Evolutionary conservation across 2,329 filamentous ascomycete genomes (phyloP).

Genomic region (Teratosphaeria viscida): DNA sequence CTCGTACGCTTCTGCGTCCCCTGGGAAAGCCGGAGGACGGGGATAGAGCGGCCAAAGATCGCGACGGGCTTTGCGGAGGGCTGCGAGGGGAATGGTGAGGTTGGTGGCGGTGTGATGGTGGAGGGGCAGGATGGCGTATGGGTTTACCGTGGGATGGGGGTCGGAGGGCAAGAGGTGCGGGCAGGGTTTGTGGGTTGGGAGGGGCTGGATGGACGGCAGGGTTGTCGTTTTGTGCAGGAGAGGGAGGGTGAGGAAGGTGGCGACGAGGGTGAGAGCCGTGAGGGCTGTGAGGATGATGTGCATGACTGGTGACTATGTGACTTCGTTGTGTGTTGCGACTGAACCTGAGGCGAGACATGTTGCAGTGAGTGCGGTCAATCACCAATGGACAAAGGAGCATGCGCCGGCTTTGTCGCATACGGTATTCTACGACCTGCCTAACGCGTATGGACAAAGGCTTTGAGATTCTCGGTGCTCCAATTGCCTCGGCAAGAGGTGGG

Average conservation of each 20-base stretch:
- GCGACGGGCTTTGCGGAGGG: not conserved
- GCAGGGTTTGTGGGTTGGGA: not conserved
- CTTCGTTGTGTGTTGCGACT: not conserved
- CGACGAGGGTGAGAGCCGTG: not conserved
- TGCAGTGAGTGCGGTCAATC: too few relatives aligned
- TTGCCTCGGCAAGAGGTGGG: too few relatives aligned
- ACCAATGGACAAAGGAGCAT: too few relatives aligned
- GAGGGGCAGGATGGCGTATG: not conserved
- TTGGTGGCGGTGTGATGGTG: not conserved
- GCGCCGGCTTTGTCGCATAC: too few relatives aligned
- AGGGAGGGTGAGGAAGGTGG: not conserved
- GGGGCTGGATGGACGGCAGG: not conserved
- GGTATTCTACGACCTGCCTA: too few relatives aligned
- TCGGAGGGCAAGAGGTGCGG: not conserved
- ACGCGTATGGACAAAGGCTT: too few relatives aligned
- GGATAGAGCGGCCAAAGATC: not conserved
- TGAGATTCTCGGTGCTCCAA: too few relatives aligned
- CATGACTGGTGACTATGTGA: not conserved
- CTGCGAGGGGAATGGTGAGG: not conserved
- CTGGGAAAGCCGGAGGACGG: not conserved
- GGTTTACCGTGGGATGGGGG: not conserved
- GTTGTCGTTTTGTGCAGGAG: not conserved
- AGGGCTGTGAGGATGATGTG: not conserved
- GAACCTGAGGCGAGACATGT: too few relatives aligned
- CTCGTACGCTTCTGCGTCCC: not conserved